Percentiles rank a stretch among this genome's conserved stretches.
Conservation (phyloP, 441 rosid species). For the Pelargonium australe region DNA sequence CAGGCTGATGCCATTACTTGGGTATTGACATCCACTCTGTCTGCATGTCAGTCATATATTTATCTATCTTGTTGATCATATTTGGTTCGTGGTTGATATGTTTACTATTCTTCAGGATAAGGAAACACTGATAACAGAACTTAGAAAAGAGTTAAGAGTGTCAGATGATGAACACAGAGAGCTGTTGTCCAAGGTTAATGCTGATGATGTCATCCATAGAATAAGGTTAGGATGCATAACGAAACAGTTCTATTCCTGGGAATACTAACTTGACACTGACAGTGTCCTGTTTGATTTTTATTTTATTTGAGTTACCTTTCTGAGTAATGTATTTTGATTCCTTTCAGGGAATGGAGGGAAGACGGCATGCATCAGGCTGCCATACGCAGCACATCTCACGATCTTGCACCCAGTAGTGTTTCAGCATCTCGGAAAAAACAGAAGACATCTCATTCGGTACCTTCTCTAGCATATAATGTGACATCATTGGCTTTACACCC, state of each 20-base stretch:
- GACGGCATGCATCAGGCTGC: slow-evolving; percentile 57
- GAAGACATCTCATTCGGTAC: slow-evolving; percentile 69
- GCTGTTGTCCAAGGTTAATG: slow-evolving; percentile 66
- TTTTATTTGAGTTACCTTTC: not conserved
- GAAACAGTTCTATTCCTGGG: slow-evolving; percentile 12
- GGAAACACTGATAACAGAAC: slow-evolving; percentile 86
- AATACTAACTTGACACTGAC: slow-evolving; percentile 1
- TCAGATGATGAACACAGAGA: slow-evolving; percentile 96
- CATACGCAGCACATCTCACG: slow-evolving; percentile 48
- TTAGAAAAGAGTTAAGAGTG: slow-evolving; percentile 89
- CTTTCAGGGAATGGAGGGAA: slow-evolving; percentile 80
- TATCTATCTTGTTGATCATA: slow-evolving; percentile 13
- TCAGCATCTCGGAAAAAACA: slow-evolving; percentile 78
- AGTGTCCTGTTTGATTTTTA: slow-evolving; percentile 7
- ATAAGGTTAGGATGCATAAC: slow-evolving; percentile 55
- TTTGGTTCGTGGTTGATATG: slow-evolving; percentile 14
- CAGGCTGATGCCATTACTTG: slow-evolving; percentile 96
- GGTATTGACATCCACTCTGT: slow-evolving; percentile 40
- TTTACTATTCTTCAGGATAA: slow-evolving; percentile 51
- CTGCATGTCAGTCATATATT: slow-evolving; percentile 13
- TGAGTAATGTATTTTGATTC: slow-evolving; percentile 16
- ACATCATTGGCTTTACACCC: slow-evolving; percentile 44
- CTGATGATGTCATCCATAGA: slow-evolving; percentile 66
- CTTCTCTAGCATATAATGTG: slow-evolving; percentile 20
- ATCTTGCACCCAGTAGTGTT: slow-evolving; percentile 57